Conservation (phyloP, 495 filamentous ascomycete species). For the Parmelia sp. region DNA sequence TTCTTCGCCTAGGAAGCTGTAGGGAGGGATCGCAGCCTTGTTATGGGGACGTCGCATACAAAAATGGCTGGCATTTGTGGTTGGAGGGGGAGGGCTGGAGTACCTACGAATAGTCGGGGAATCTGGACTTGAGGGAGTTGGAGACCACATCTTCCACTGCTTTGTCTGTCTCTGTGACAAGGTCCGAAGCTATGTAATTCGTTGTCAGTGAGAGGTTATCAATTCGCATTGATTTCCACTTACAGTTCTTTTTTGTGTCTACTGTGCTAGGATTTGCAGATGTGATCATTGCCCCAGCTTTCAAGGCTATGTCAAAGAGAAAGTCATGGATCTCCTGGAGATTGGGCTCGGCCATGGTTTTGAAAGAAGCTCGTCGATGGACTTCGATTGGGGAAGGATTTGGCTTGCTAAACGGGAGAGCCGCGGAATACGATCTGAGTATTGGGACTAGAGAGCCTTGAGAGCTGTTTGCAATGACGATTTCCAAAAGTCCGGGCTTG, state of each 20-base stretch:
- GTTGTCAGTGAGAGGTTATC: not conserved
- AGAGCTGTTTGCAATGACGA: not conserved
- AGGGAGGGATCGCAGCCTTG: not conserved
- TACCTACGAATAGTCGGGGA: conserved; percentile 50
- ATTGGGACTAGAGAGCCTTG: no score
- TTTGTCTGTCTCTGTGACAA: conserved; percentile 76
- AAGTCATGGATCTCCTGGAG: conserved; percentile 76
- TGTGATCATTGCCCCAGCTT: conserved; percentile 77
- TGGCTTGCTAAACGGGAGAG: not conserved
- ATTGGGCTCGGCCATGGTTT: conserved; percentile 35
- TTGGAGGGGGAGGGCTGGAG: not conserved
- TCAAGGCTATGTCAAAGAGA: conserved; percentile 63
- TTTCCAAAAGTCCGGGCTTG: no score
- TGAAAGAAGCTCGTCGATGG: not conserved
- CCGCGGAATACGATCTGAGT: not conserved
- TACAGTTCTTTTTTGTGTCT: conserved; percentile 84
- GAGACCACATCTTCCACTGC: conserved; percentile 67
- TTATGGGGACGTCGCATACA: conserved; percentile 16
- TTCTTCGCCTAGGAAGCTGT: conserved; percentile 64
- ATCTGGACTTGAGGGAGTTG: conserved; percentile 45
- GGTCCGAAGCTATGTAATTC: conserved; percentile 53
- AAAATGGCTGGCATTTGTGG: not conserved
- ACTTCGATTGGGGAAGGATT: not conserved
- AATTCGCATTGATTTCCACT: conserved; percentile 11
- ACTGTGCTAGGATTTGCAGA: conserved; percentile 61